These are phyloP conservation scores for Fennellomyces sp. DNA, from an alignment of 371 early-diverging fungal species.

Conservation along the genomic window DNA sequence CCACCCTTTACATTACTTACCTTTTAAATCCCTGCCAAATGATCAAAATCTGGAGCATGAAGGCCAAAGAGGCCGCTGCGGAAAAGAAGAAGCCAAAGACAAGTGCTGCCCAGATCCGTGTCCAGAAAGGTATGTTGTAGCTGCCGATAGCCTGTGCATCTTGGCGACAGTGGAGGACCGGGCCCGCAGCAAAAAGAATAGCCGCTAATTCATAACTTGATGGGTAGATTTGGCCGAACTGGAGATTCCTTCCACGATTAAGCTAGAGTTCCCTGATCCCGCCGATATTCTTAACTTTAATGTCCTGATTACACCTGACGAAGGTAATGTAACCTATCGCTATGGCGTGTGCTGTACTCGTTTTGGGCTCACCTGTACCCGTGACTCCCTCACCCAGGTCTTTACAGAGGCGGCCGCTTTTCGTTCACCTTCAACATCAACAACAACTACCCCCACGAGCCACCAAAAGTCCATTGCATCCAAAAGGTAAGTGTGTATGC, in stretches of 20 bases:
- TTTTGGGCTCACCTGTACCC: too few species aligned
- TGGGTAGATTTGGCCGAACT: conserved; percentile 79
- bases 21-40: too few species aligned
- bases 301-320: conserved; percentile 86
- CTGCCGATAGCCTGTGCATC: too few species aligned
- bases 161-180: too few species aligned
- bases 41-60: conserved; percentile 90
- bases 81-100: conserved; percentile 85
- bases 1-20: too few species aligned
- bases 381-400: too few species aligned
- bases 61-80: conserved; percentile 75
- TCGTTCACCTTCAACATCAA: conserved; percentile 90
- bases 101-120: conserved; percentile 87
- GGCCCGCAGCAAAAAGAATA: neutral
- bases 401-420: conserved; percentile 94
- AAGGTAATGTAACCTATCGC: too few species aligned
- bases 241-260: conserved; percentile 81
- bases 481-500: conserved; percentile 80
- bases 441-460: conserved; percentile 97
- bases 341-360: too few species aligned
- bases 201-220: neutral
- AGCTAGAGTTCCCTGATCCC: conserved; percentile 77
- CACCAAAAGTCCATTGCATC: conserved; percentile 96
- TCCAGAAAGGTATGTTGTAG: conserved; percentile 96
- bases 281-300: conserved; percentile 86